Evolutionary conservation across 1,139 yeast genomes (phyloP), one percentile per base, ranked within the genome.

Genomic region (Zygoascus hellenicus): DNA sequence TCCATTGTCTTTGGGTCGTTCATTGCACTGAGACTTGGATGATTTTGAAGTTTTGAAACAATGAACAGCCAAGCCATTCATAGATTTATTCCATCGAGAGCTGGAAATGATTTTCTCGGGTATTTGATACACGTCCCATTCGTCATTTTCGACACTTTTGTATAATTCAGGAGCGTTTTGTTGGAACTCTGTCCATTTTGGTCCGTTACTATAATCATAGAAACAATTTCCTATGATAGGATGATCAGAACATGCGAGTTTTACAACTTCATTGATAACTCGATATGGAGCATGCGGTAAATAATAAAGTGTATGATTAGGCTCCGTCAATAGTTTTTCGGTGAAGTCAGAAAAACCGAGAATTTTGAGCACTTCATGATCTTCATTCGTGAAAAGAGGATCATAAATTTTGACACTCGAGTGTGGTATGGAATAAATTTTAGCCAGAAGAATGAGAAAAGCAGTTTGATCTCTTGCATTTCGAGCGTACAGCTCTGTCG

Each of bases 281-380:
- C 67, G 70, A 37, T 83, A 64, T 0, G 89, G 87, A 0, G 90
- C 90, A 64, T 86, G 95, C 0, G 94, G 94, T 48, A 85, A 70
- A 57, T 78, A 85, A 55, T 69, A 79, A 1, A 83, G 60, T 0
- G 59, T 50, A 10, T 55, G 52, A 31, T 56, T 63, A 26, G 45
- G 59, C 29, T 62, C 63, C 19, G 40, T 49, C 58, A 62, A 65
- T 22, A 22, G 26, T 7, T 22, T 22, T 22, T 22, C 26, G 4
- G 26, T 22, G 26, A 22, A 22, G 26, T 22, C 26, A 22, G 26
- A 22, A 22, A 22, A 22, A 48, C 52, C 65, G 54, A 34, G 70
- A 54, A 43, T 42, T 1, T 46, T 43, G 32, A 70, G 51, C 4
- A 67, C 44, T 5, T 58, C 57, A 11, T 43, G 44, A 54, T 85